Conservation (phyloP, 371 early-diverging fungal species). For the Rhizopus sp. region DNA sequence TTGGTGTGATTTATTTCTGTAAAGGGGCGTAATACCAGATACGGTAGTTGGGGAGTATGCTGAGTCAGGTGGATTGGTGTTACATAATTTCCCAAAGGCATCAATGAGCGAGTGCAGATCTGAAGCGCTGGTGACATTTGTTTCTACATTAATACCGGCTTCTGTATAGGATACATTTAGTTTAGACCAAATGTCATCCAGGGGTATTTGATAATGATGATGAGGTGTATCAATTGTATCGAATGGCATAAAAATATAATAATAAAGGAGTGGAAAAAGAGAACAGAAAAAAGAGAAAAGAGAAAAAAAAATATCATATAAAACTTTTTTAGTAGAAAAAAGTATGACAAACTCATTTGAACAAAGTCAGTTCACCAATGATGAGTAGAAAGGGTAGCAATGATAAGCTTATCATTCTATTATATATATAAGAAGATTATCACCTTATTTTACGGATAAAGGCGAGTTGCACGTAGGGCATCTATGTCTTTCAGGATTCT, state of each 20-base stretch:
- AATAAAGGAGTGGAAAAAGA: background rate
- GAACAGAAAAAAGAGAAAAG: slow-evolving; percentile 11
- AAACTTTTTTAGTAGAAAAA: too few species aligned
- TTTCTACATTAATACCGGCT: slow-evolving; percentile 35
- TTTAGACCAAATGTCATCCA: slow-evolving; percentile 24
- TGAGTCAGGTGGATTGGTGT: slow-evolving; percentile 15
- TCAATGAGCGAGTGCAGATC: slow-evolving; percentile 37
- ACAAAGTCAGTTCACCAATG: too few species aligned
- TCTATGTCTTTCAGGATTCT: slow-evolving; percentile 7
- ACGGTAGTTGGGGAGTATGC: background rate
- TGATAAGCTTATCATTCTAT: too few species aligned
- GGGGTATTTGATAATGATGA: background rate
- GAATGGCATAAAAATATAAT: slow-evolving; percentile 18
- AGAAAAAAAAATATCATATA: background rate
- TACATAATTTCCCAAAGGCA: slow-evolving; percentile 32
- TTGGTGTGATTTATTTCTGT: slow-evolving; percentile 25
- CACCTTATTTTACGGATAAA: background rate
- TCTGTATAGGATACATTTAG: slow-evolving; percentile 35
- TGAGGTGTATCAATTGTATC: slow-evolving; percentile 11
- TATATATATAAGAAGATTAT: slow-evolving; percentile 2
- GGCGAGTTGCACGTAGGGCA: slow-evolving; percentile 20
- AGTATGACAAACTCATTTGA: too few species aligned
- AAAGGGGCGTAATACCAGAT: slow-evolving; percentile 22
- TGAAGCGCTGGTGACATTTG: slow-evolving; percentile 33
- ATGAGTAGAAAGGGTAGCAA: too few species aligned